These are phyloP conservation scores for Sclerotinia minor DNA, from an alignment of 2,329 filamentous ascomycete species.

Conservation along the genomic window DNA sequence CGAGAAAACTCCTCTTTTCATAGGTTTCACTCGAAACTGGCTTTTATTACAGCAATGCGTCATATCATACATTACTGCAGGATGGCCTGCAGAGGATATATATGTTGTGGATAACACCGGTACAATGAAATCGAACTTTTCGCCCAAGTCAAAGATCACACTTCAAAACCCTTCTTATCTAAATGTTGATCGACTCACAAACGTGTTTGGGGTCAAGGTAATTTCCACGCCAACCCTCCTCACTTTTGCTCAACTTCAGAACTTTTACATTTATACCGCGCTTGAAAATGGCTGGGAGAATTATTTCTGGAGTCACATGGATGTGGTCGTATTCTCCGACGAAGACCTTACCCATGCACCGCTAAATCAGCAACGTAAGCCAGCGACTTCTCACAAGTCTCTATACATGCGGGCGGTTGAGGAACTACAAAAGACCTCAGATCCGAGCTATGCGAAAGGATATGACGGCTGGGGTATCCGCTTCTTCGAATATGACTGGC, in stretches of 20 bases:
- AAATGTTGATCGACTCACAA: slow-evolving; percentile 50
- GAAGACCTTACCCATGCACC: slow-evolving; percentile 41
- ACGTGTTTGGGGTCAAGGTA: slow-evolving; percentile 53
- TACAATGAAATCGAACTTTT: slow-evolving; percentile 54
- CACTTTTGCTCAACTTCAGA: slow-evolving; percentile 57
- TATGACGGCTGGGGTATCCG: slow-evolving; percentile 18
- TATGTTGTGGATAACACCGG: slow-evolving; percentile 62
- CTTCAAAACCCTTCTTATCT: slow-evolving; percentile 59
- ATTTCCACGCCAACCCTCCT: slow-evolving; percentile 53
- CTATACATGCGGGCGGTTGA: slow-evolving; percentile 59
- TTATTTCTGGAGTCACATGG: slow-evolving; percentile 60
- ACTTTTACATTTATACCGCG: slow-evolving; percentile 52
- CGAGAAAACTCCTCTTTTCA: slow-evolving; percentile 53
- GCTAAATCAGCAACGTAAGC: slow-evolving; percentile 25
- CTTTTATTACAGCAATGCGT: slow-evolving; percentile 56
- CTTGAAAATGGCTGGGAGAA: slow-evolving; percentile 48
- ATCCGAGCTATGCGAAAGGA: not conserved
- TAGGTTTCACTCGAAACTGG: slow-evolving; percentile 59
- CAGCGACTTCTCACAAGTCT: slow-evolving; percentile 37
- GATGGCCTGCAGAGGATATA: slow-evolving; percentile 58
- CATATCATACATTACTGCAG: slow-evolving; percentile 57
- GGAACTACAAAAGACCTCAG: slow-evolving; percentile 51
- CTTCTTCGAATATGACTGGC: slow-evolving; percentile 55
- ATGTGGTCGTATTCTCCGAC: slow-evolving; percentile 50
- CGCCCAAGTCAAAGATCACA: slow-evolving; percentile 46